Base-by-base conservation (phyloP, 2,329 filamentous ascomycete genomes). In the Lomentospora prolificans region DNA sequence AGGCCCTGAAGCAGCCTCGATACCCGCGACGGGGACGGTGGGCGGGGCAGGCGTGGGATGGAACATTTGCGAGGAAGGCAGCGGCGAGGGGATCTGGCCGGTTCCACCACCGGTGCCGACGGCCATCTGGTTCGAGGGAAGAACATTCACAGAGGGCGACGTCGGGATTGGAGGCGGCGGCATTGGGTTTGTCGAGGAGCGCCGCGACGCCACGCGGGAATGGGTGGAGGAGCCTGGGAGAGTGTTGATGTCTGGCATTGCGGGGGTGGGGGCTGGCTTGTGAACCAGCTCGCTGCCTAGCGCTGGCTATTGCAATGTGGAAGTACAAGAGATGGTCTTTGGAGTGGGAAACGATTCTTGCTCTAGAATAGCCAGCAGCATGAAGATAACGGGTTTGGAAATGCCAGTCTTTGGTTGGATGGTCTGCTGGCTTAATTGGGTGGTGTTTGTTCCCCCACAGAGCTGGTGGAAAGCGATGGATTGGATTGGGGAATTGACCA, bases 221-320 rank as follows among this genome's bases (percentile, higher is more conserved):
- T 72, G 74, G 53, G 77, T 75, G 55, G 75, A 79, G 6, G 75
- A 67, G 41, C 53, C 53, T 14, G 78, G 75, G 10, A 81, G 76
- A 17, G 76, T 75, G 68, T 82, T 81, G 60, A 81, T 73, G 60
- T 81, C 78, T 24, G 76, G 77, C 77, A 79, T 80, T 53, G 57
- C 63, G 41, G n/a, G 19, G 7, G 3, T 17, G 22, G 12, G 3
- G 3, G 27, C n/a, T n/a, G n/a, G n/a, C n/a, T n/a, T n/a, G n/a
- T n/a, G n/a, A n/a, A n/a, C 30, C 12, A 33, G 30, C 30, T 33
- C 30, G 30, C 30, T 7, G 30, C 12, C 30, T 33, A 33, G 30
- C 30, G 30, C 30, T 33, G 30, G 30, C 30, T 33, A 33, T 33
- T 6, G 6, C 30, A 33, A 12, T 33, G 30, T n/a, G n/a, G n/a